Evolutionary conservation across 371 early-diverging fungal species (phyloP).

Genomic region (Parasitella parasitica): DNA sequence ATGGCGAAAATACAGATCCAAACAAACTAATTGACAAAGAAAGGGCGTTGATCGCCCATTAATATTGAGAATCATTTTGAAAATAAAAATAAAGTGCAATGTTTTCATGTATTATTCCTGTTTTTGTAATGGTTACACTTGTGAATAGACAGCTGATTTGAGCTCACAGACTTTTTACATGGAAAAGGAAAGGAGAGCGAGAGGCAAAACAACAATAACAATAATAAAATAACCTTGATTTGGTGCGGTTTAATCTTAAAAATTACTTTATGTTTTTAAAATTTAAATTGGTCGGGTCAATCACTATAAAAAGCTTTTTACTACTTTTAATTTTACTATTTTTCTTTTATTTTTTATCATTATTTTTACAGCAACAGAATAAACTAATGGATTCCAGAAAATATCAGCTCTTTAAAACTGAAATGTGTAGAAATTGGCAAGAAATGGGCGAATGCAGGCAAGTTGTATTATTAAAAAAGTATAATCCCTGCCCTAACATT

Average conservation of each 20-base stretch:
- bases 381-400: conserved; percentile 20
- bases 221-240: background rate
- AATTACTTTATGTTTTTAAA: conserved; percentile 15
- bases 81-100: background rate
- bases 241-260: conserved; percentile 24
- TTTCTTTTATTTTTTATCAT: background rate
- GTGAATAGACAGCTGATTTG: background rate
- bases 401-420: conserved; percentile 86
- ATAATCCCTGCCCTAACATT: background rate
- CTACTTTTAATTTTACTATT: background rate
- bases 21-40: conserved; percentile 14
- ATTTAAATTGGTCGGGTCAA: conserved; percentile 11
- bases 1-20: conserved; percentile 13
- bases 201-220: background rate
- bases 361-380: background rate
- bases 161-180: background rate
- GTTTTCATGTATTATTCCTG: background rate
- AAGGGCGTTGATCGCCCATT: background rate
- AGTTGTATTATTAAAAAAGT: background rate
- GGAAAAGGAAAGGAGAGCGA: background rate
- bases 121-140: background rate
- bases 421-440: conserved; percentile 87
- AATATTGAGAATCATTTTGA: background rate
- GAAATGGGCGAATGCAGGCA: conserved; percentile 55
- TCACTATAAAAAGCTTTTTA: background rate